Conservation (phyloP, 2,329 filamentous ascomycete species). For the Bipolaris bicolor region DNA sequence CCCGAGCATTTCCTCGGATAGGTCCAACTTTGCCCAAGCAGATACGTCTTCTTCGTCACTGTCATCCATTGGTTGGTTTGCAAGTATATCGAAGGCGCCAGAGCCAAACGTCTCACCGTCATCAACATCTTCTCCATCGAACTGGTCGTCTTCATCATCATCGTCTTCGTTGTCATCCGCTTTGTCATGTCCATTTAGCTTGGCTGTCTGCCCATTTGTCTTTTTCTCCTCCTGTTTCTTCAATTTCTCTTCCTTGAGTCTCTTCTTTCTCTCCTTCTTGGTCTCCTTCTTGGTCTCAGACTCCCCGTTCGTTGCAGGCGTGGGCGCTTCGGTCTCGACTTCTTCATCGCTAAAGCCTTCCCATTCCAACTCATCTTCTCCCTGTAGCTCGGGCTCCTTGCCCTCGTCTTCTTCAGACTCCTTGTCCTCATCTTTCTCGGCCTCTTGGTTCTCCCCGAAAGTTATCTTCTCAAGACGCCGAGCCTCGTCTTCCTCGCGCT, state of each 20-base stretch:
- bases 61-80: slow-evolving; percentile 56
- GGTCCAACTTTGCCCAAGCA: slow-evolving; percentile 75
- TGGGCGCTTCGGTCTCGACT: neutral
- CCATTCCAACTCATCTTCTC: slow-evolving; percentile 27
- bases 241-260: slow-evolving; percentile 21
- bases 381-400: neutral
- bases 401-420: neutral
- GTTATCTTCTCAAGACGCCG: slow-evolving; percentile 31
- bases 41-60: slow-evolving; percentile 73
- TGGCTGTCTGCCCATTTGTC: slow-evolving; percentile 7
- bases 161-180: slow-evolving; percentile 19
- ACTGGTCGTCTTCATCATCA: slow-evolving; percentile 27
- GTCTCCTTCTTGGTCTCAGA: slow-evolving; percentile 16
- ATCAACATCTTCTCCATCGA: slow-evolving; percentile 24
- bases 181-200: slow-evolving; percentile 5
- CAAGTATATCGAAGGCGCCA: slow-evolving; percentile 62
- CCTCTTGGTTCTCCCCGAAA: slow-evolving; percentile 21
- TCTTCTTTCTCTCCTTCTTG: slow-evolving; percentile 24
- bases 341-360: slow-evolving; percentile 37
- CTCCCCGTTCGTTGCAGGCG: slow-evolving; percentile 45
- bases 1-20: slow-evolving; percentile 74
- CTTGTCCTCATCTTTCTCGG: slow-evolving; percentile 3
- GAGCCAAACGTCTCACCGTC: slow-evolving; percentile 38
- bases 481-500: slow-evolving; percentile 30
- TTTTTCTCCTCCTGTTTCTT: slow-evolving; percentile 36